These are phyloP conservation scores for Aspergillus proliferans DNA, from an alignment of 2,329 filamentous ascomycete genomes.

Conservation along the genomic window DNA sequence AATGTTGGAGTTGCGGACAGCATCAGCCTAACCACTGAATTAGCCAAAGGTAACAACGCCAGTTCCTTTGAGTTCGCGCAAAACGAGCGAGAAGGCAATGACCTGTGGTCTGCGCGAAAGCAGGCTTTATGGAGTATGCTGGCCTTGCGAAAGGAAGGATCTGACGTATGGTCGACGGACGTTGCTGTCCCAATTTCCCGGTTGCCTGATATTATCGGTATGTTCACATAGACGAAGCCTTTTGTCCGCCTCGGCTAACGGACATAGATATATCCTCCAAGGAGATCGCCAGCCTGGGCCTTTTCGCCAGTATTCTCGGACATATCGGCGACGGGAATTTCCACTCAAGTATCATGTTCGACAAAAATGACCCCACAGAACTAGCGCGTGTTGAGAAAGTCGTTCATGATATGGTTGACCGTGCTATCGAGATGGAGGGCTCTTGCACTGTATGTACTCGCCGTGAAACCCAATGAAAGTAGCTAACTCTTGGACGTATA, in stretches of 20 bases:
- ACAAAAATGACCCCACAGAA: constrained; percentile 62
- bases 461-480: background rate
- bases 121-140: constrained; percentile 58
- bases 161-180: constrained; percentile 58
- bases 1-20: constrained; percentile 72
- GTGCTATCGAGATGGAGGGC: constrained; percentile 90
- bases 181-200: constrained; percentile 57
- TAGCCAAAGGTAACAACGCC: constrained; percentile 57
- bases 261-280: constrained; percentile 72
- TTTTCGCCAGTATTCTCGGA: constrained; percentile 82
- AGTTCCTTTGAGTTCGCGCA: constrained; percentile 51
- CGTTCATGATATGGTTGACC: constrained; percentile 82
- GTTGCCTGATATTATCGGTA: constrained; percentile 57
- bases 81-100: constrained; percentile 49
- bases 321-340: constrained; percentile 95
- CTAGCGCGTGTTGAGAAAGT: constrained; percentile 69
- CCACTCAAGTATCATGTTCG: constrained; percentile 87
- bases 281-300: constrained; percentile 75
- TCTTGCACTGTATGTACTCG: constrained; percentile 64
- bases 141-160: constrained; percentile 48
- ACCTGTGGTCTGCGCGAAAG: constrained; percentile 56
- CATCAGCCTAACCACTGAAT: constrained; percentile 60
- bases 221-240: background rate
- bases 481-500: constrained; percentile 13
- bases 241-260: constrained; percentile 8